These are phyloP conservation scores for Leccinum variicolor DNA, from an alignment of 768 basidiomycete genomes.

Conservation along the genomic window DNA sequence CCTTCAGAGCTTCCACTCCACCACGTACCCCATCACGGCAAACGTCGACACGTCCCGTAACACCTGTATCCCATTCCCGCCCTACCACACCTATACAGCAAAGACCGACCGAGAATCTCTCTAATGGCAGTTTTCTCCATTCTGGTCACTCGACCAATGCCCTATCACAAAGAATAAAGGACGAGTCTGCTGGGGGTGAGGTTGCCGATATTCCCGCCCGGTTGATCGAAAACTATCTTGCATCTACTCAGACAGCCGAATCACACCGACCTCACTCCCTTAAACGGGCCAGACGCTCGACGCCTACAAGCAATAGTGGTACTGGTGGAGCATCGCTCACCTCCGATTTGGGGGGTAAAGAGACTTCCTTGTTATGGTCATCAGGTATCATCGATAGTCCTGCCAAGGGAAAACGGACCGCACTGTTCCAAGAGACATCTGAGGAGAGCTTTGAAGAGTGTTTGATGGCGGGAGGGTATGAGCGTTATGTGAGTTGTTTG, in stretches of 20 bases:
- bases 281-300: slow-evolving; percentile 51
- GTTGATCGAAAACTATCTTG: slow-evolving; percentile 46
- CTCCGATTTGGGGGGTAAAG: slow-evolving; percentile 11
- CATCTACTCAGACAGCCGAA: slow-evolving; percentile 53
- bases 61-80: slow-evolving; percentile 10
- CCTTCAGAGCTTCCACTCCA: slow-evolving; percentile 17
- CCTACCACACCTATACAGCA: slow-evolving; percentile 12
- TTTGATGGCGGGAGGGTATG: slow-evolving; percentile 79
- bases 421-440: slow-evolving; percentile 77
- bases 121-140: background rate
- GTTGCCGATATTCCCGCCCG: slow-evolving; percentile 57
- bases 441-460: slow-evolving; percentile 86
- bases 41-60: slow-evolving; percentile 12
- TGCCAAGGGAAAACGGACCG: slow-evolving; percentile 65
- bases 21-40: slow-evolving; percentile 15
- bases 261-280: slow-evolving; percentile 70
- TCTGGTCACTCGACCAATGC: background rate
- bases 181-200: slow-evolving; percentile 49
- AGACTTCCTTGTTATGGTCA: slow-evolving; percentile 20
- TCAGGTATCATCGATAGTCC: slow-evolving; percentile 67
- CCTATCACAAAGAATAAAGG: slow-evolving; percentile 2
- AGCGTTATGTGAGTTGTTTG: slow-evolving; percentile 55
- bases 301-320: slow-evolving; percentile 32
- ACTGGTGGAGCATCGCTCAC: slow-evolving; percentile 6
- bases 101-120: background rate